These are phyloP conservation scores for Boletus subcaerulescens DNA, from an alignment of 768 basidiomycete genomes.

Conservation along the genomic window DNA sequence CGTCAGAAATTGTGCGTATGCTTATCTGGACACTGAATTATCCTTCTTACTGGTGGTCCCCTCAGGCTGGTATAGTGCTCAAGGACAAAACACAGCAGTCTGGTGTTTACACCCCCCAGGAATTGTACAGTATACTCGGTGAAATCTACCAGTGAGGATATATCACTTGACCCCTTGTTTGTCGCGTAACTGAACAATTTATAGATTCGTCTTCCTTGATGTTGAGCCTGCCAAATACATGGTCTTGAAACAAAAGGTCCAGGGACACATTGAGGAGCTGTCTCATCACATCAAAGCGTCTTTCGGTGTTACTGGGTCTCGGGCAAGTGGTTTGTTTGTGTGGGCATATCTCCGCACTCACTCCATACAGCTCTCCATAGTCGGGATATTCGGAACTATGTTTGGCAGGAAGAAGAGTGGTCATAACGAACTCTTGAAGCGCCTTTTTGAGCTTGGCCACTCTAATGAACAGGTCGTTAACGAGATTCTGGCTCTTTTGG, in stretches of 20 bases:
- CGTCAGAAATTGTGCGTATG: constrained; percentile 59
- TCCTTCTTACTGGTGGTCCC: not conserved
- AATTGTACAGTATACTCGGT: constrained; percentile 61
- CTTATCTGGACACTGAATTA: no score
- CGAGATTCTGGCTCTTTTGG: constrained; percentile 67
- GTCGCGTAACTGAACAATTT: not conserved
- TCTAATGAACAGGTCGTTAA: constrained; percentile 64
- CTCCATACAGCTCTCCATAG: constrained; percentile 27
- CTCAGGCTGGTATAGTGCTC: constrained; percentile 68
- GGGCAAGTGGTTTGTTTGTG: constrained; percentile 33
- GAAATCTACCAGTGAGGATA: constrained; percentile 65
- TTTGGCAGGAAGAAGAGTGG: constrained; percentile 44
- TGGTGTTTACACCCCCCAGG: constrained; percentile 61
- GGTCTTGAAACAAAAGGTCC: constrained; percentile 50
- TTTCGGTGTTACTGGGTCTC: constrained; percentile 41
- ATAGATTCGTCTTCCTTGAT: constrained; percentile 75
- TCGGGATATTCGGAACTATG: constrained; percentile 45
- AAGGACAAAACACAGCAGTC: constrained; percentile 50
- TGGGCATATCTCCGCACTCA: not conserved
- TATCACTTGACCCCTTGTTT: not conserved
- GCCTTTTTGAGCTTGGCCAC: constrained; percentile 53
- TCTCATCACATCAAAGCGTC: constrained; percentile 53
- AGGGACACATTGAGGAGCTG: constrained; percentile 51
- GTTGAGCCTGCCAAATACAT: constrained; percentile 57
- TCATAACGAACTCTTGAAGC: constrained; percentile 52